These are phyloP conservation scores for Brassica rapa DNA, from an alignment of 345 rosid species.

Conservation along the genomic window DNA sequence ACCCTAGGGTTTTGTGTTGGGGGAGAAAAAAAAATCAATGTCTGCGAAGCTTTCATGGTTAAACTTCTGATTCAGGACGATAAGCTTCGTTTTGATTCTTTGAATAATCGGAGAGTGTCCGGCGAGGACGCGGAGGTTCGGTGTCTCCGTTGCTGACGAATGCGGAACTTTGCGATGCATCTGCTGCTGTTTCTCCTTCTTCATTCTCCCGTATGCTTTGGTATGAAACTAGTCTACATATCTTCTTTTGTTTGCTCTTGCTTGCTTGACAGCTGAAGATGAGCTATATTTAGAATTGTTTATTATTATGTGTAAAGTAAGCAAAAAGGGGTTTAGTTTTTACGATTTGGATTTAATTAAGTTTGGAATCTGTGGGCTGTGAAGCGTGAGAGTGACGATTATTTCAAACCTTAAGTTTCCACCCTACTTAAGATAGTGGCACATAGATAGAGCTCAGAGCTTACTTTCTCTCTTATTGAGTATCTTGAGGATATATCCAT, in stretches of 20 bases:
- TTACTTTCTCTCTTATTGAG: slow-evolving; percentile 2
- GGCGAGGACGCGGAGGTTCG: slow-evolving; percentile 24
- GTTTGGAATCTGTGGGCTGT: slow-evolving; percentile 22
- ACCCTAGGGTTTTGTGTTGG: slow-evolving; percentile 55
- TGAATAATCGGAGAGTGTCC: slow-evolving; percentile 29
- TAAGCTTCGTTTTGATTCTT: slow-evolving; percentile 13
- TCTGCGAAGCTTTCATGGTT: slow-evolving; percentile 32
- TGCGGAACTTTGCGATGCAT: slow-evolving; percentile 47
- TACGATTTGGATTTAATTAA: not conserved
- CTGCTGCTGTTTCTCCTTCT: slow-evolving; percentile 49
- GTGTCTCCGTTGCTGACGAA: slow-evolving; percentile 43
- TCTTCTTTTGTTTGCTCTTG: not conserved
- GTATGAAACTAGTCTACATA: slow-evolving; percentile 7
- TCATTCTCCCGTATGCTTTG: slow-evolving; percentile 44
- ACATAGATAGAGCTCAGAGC: not conserved
- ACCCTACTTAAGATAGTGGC: not conserved
- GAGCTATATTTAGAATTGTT: slow-evolving; percentile 40
- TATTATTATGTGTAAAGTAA: slow-evolving; percentile 27
- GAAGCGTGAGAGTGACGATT: slow-evolving; percentile 33
- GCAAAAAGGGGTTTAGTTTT: slow-evolving; percentile 22
- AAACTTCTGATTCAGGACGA: slow-evolving; percentile 20
- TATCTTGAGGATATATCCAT: not conserved
- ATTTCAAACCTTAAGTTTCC: slow-evolving; percentile 15
- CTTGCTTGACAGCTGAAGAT: slow-evolving; percentile 36
- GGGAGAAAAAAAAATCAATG: not conserved